Conservation (phyloP, 192 early-diverging fungal species). For the Backusella westeae region DNA sequence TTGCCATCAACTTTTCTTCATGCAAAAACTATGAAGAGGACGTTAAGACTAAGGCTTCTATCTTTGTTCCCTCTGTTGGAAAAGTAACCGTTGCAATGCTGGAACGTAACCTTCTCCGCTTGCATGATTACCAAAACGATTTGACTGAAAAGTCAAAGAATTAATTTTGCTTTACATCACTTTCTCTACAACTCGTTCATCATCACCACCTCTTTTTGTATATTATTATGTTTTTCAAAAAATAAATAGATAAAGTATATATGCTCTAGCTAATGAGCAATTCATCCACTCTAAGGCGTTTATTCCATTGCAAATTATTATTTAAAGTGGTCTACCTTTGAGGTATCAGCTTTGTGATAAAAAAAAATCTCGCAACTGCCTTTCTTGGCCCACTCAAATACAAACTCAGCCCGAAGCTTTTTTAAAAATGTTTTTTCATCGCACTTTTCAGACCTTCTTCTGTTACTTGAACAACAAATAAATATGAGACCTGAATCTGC, state of each 20-base stretch:
- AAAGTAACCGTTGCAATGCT: conserved; percentile 99
- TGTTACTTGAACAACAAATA: not conserved
- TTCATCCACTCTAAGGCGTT: not conserved
- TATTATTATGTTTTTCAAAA: conserved; percentile 9
- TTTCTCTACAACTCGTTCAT: not conserved
- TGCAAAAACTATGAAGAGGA: conserved; percentile 94
- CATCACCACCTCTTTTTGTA: conserved; percentile 4
- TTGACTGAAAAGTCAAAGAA: conserved; percentile 18
- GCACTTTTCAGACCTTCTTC: not conserved
- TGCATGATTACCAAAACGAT: conserved; percentile 71
- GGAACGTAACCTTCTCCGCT: conserved; percentile 89
- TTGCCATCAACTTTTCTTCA: conserved; percentile 98
- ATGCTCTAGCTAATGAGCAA: not conserved
- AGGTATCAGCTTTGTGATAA: not conserved
- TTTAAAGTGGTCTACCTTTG: not conserved
- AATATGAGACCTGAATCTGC: not conserved
- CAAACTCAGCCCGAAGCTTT: not conserved
- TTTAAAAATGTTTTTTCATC: conserved; percentile 7
- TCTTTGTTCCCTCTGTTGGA: conserved; percentile 95
- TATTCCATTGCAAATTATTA: not conserved
- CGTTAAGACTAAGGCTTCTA: conserved; percentile 88
- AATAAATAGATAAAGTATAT: not conserved
- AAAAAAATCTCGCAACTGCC: not conserved
- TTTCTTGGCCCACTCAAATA: not conserved
- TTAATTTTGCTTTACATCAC: not conserved